Evolutionary conservation across 768 basidiomycete genomes (phyloP).

Genomic region (Sarcodon sp.): DNA sequence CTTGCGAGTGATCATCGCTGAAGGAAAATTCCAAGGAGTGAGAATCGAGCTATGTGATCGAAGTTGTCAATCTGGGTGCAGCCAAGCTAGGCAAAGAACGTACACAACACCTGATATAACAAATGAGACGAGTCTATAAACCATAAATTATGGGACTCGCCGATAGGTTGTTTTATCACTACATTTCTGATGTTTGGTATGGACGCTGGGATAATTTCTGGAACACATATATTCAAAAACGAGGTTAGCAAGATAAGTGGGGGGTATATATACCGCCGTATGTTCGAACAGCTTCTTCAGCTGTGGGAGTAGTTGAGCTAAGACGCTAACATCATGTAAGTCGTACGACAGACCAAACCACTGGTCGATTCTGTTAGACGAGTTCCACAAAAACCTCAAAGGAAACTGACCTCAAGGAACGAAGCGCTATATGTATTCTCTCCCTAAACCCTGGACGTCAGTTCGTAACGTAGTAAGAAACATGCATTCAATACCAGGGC

Average conservation of each 20-base stretch:
- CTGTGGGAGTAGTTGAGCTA: neutral
- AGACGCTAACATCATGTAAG: neutral
- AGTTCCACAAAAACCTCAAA: conserved; percentile 8
- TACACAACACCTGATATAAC: conserved; percentile 31
- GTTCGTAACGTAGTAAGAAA: neutral
- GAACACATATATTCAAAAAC: neutral
- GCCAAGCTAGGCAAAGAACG: conserved; percentile 3
- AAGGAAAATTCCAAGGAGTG: conserved; percentile 92
- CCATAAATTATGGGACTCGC: conserved; percentile 23
- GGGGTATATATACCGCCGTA: conserved; percentile 56
- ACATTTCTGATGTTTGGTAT: conserved; percentile 63
- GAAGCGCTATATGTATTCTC: conserved; percentile 82
- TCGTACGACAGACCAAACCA: conserved; percentile 58
- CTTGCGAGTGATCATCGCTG: conserved; percentile 91
- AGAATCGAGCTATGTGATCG: conserved; percentile 45
- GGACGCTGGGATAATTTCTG: conserved; percentile 77
- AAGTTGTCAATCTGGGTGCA: neutral
- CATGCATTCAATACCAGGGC: conserved; percentile 41
- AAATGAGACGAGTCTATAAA: conserved; percentile 23
- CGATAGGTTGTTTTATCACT: conserved; percentile 88
- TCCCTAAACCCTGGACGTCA: conserved; percentile 27
- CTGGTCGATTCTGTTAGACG: conserved; percentile 21
- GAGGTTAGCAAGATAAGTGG: neutral
- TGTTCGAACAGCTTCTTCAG: conserved; percentile 78
- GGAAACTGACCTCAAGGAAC: conserved; percentile 55